A percentile compares a stretch with the other conserved stretches of the same genome.
phyloP scores from a whole-genome alignment of 805 yeast genomes.

The Tanozyma kutaoensis region DNA sequence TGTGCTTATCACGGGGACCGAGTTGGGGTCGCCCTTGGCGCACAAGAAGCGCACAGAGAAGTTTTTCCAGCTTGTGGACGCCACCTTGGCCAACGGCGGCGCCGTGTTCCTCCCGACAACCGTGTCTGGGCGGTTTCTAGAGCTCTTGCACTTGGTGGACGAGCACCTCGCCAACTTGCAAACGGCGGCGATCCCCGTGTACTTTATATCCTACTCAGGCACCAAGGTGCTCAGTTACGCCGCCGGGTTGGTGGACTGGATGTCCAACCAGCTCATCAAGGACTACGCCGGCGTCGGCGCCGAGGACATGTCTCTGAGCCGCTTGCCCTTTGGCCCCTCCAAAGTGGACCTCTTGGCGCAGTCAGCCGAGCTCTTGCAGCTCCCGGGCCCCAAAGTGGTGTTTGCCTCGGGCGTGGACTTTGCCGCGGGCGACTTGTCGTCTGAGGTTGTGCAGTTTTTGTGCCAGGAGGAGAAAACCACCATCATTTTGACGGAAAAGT shows the following conservation, averaged over 20 bases:
- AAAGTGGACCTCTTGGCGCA: conserved; percentile 41
- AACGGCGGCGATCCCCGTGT: conserved; percentile 53
- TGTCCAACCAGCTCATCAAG: conserved; percentile 75
- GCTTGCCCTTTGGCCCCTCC: conserved; percentile 67
- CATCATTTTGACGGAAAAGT: conserved; percentile 58
- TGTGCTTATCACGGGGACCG: conserved; percentile 64
- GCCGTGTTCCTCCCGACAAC: conserved; percentile 76
- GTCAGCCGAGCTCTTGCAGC: conserved; percentile 38
- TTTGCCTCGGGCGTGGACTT: conserved; percentile 62
- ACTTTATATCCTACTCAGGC: conserved; percentile 67
- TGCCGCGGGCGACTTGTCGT: conserved; percentile 48
- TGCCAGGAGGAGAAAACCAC: conserved; percentile 58
- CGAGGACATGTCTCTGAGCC: conserved; percentile 12
- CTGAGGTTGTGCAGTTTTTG: conserved; percentile 36
- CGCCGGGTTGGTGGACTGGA: conserved; percentile 88
- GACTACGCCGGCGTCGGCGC: conserved; percentile 51
- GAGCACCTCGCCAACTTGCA: conserved; percentile 32
- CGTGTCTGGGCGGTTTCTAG: conserved; percentile 69
- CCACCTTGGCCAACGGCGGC: conserved; percentile 62
- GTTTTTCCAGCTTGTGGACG: conserved; percentile 48
- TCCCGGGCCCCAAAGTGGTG: conserved; percentile 65
- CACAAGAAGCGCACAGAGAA: conserved; percentile 52
- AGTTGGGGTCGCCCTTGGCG: conserved; percentile 49
- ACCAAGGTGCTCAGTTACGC: conserved; percentile 71
- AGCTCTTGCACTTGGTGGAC: conserved; percentile 63